Base-by-base conservation (phyloP, 192 early-diverging fungal species). In the Entomortierella beljakovae region DNA sequence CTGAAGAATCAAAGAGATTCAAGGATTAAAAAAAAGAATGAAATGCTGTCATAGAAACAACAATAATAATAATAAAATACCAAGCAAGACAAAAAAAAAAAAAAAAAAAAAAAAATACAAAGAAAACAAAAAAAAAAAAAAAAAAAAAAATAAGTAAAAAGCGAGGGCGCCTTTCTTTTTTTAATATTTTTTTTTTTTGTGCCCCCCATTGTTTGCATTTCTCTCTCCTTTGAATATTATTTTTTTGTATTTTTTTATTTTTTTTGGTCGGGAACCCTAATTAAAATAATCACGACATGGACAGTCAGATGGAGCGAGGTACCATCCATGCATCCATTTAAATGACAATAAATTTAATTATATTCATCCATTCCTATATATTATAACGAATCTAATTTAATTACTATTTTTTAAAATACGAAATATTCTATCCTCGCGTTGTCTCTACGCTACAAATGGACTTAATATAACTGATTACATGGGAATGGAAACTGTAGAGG, bases 291-390 rank as follows among this genome's bases (percentile, higher is more conserved):
- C 57, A 57, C 62, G 64, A 62, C 71, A 74, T 76, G 72, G 72
- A 68, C 65, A 58, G 57, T 53, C 64, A 57, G 65, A 76, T 76
- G 72, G 72, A 76, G 65, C 72, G 68, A 76, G 72, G 72, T 76
- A 76, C 25, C 25, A 33, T 29, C 31, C 63, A 29, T 29, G 28
- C 51, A 53, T 53, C 51, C 51, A 53, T 53, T 26, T 53, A 53
- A 8, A 9, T 5, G 8, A 9, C 23, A 7, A 53, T 29, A 6
- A 29, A 53, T 29, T 9, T 53, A 53, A 26, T 29, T 9, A 15
- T 20, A 3, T 20, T 20, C 20, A 20, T 46, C 6, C 3, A 46
- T 46, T 46, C 3, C 15, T 3, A 2, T 15, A 5, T 20, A 4
- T 46, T 46, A 2, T 46, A 15, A 15, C 11, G 15, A 46, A 46